Evolutionary conservation across 78 protist genomes (phyloP).

Genomic region (Dictyostelium firmibasis): DNA sequence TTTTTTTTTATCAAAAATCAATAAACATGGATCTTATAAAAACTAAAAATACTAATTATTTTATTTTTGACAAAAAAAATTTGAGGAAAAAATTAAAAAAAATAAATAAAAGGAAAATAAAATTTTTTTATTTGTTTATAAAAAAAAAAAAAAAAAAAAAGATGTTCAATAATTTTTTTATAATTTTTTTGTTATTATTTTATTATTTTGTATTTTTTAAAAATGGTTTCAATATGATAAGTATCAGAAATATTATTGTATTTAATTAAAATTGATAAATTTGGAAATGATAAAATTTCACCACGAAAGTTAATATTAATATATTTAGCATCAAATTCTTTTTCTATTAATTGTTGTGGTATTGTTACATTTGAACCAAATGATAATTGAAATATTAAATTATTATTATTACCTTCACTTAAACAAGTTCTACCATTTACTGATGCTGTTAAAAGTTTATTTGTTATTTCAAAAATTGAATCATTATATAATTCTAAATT

Average conservation of each 20-base stretch:
- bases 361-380: neutral
- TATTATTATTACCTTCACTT: neutral
- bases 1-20: too few relatives aligned
- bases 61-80: too few relatives aligned
- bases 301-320: neutral
- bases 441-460: neutral
- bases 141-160: too few relatives aligned
- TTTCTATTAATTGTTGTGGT: neutral
- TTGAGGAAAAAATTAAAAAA: too few relatives aligned
- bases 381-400: neutral
- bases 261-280: neutral
- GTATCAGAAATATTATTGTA: neutral
- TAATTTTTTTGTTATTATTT: neutral
- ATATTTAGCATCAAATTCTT: neutral
- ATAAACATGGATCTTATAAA: too few relatives aligned
- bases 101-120: too few relatives aligned
- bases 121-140: too few relatives aligned
- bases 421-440: neutral
- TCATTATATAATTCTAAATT: neutral
- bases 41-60: too few relatives aligned
- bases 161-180: too few relatives aligned
- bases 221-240: neutral
- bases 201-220: neutral
- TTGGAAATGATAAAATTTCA: neutral
- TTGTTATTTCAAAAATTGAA: neutral